These are phyloP conservation scores for Colletotrichum lini DNA, from an alignment of 2,329 filamentous ascomycete genomes.

Conservation along the genomic window DNA sequence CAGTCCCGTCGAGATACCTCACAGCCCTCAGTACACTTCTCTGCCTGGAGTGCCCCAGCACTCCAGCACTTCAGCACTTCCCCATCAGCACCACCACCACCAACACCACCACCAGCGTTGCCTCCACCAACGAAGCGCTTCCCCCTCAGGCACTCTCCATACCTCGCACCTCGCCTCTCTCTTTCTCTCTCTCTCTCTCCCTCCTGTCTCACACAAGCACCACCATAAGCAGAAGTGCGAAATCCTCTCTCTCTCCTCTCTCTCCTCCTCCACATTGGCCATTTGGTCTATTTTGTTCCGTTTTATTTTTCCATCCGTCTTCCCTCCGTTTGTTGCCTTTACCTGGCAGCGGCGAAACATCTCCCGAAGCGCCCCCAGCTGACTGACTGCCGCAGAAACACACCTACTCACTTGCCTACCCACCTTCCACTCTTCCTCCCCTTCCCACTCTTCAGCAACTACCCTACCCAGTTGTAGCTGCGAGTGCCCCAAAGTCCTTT, in stretches of 20 bases:
- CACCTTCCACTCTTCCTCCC: conserved; percentile 40
- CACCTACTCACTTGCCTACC: conserved; percentile 21
- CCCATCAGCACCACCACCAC: background rate
- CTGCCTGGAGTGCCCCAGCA: conserved; percentile 3
- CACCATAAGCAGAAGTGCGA: conserved; percentile 23
- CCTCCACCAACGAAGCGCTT: conserved; percentile 10
- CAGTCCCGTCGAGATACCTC: conserved; percentile 11
- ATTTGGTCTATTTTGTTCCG: background rate
- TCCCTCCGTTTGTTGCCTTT: conserved; percentile 6
- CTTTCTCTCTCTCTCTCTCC: background rate
- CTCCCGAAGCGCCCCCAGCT: conserved; percentile 10
- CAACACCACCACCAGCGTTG: background rate
- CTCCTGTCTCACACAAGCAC: conserved; percentile 19
- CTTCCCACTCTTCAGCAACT: conserved; percentile 45
- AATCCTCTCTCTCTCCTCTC: background rate
- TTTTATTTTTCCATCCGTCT: conserved; percentile 9
- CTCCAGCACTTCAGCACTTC: background rate
- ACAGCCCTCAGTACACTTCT: conserved; percentile 9
- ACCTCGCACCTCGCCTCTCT: background rate
- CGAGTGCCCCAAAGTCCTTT: conserved; percentile 41
- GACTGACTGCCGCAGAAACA: conserved; percentile 32
- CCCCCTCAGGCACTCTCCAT: conserved; percentile 7
- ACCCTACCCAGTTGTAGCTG: conserved; percentile 32
- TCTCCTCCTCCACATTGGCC: conserved; percentile 7
- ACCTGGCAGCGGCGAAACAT: conserved; percentile 27